Conservation (phyloP, 352 stramenopile species). For the Pythium periplocum region DNA sequence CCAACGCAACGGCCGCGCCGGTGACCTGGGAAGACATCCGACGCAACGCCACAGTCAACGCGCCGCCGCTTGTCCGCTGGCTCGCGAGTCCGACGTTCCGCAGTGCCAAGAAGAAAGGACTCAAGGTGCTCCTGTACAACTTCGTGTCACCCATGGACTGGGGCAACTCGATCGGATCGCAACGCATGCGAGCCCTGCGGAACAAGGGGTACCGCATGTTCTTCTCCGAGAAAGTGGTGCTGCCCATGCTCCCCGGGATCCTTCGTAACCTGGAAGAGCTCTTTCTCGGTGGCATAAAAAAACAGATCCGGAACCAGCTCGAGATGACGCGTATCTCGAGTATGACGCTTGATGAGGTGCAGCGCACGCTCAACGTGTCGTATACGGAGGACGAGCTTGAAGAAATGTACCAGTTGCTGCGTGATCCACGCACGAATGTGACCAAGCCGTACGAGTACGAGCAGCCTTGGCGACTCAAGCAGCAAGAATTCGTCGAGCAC, state of each 20-base stretch:
- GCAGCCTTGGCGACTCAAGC: neutral
- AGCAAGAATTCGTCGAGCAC: neutral
- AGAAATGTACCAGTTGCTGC: neutral
- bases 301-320: constrained; percentile 11
- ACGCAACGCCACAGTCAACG: constrained; percentile 13
- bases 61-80: constrained; percentile 22
- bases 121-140: constrained; percentile 37
- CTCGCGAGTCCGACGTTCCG: constrained; percentile 23
- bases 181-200: constrained; percentile 24
- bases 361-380: neutral
- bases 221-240: constrained; percentile 30
- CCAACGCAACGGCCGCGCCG: constrained; percentile 7
- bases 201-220: constrained; percentile 33
- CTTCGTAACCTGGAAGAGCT: constrained; percentile 24
- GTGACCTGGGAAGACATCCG: constrained; percentile 11
- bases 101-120: constrained; percentile 25
- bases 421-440: neutral
- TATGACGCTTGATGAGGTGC: neutral
- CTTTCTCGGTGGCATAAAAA: constrained; percentile 36
- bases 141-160: constrained; percentile 43
- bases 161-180: constrained; percentile 25
- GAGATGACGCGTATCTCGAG: neutral
- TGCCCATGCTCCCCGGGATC: constrained; percentile 31
- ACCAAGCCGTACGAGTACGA: neutral
- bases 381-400: neutral